Base-by-base conservation (phyloP, 148 eudicot genomes). In the Chenopodium quinoa region DNA sequence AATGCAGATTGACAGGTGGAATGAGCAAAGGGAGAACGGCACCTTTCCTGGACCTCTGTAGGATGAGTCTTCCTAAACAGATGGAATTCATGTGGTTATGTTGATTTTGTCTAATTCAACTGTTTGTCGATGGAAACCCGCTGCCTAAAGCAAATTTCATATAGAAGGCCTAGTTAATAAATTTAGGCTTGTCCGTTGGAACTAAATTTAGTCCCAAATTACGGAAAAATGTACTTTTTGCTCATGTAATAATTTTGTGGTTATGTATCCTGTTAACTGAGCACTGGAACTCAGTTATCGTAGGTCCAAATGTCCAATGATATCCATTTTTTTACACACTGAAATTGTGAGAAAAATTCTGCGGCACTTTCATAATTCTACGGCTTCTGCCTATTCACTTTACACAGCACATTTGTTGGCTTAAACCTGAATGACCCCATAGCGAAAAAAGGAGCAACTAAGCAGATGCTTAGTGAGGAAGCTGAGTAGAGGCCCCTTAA, bases 11-110 rank as follows among this genome's bases (percentile, higher is more conserved):
- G 91, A 89, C 40, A 84, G 82, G 84, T 89, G 91, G 91, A 89
- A 89, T 31, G 91, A 87, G 84, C 91, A 89, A 75, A 87, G 91
- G 81, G 90, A 89, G 82, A 87, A 86, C 19, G 91, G 91, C 37
- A 87, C 88, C 58, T 89, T 89, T 65, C 87, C 91, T 10, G 91
- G 91, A 32, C 91, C 91, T 76, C 82, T 89, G 82, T 89, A 87
- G 60, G 25, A 56, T 6, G 78, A 54, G 40, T 10, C 66, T 52
- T 69, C 23, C 29, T 23, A 47, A 20, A 47, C 80, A 70, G 72
- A 44, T 48, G 20, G 62, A 4, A 4, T 56, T 56, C 22, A 56
- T 56, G 22, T 56, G 62, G 20, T 56, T 56, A 56, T 5, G 22
- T 16, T 56, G 17, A 56, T 84, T 80, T 84, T 80, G 76, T 79